Percentiles rank a stretch among this genome's conserved stretches.
phyloP scores from a whole-genome alignment of 2,329 filamentous ascomycete genomes.

The Cercospora nicotianae region DNA sequence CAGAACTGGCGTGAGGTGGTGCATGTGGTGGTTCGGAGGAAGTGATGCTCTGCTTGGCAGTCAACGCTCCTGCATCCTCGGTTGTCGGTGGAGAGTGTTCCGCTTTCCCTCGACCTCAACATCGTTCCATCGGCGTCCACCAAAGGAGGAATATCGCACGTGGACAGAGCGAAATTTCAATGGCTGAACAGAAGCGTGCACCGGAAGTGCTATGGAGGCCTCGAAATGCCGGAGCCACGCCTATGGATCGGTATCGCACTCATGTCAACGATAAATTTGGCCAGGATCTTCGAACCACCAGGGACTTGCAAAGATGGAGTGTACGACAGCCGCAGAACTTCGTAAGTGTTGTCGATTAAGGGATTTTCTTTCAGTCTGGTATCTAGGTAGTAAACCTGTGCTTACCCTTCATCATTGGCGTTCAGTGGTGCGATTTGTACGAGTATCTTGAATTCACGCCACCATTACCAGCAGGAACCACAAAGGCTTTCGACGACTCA shows the following conservation, averaged over 20 bases:
- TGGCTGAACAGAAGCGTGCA: not conserved
- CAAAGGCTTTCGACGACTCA: conserved; percentile 42
- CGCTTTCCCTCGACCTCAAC: not conserved
- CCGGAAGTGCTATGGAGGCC: conserved; percentile 34
- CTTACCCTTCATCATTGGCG: not conserved
- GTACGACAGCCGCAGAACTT: conserved; percentile 45
- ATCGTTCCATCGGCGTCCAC: not conserved
- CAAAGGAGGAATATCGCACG: not conserved
- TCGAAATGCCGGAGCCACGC: conserved; percentile 24
- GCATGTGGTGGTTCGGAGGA: not conserved
- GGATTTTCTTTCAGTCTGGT: not conserved
- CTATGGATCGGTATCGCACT: conserved; percentile 36
- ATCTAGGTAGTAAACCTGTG: not conserved
- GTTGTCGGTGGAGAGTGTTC: not conserved
- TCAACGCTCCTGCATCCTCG: not conserved
- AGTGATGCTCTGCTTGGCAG: not conserved
- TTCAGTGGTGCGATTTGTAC: conserved; percentile 45
- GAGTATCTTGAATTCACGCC: conserved; percentile 42
- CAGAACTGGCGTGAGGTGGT: not conserved
- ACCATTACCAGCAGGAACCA: conserved; percentile 36
- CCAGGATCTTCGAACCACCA: conserved; percentile 31
- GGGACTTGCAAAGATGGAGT: conserved; percentile 45
- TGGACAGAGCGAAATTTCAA: not conserved
- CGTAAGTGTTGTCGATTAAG: not conserved
- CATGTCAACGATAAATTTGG: conserved; percentile 36